Evolutionary conservation across 2,329 filamentous ascomycete genomes (phyloP).

Genomic region (Zalaria sp.): DNA sequence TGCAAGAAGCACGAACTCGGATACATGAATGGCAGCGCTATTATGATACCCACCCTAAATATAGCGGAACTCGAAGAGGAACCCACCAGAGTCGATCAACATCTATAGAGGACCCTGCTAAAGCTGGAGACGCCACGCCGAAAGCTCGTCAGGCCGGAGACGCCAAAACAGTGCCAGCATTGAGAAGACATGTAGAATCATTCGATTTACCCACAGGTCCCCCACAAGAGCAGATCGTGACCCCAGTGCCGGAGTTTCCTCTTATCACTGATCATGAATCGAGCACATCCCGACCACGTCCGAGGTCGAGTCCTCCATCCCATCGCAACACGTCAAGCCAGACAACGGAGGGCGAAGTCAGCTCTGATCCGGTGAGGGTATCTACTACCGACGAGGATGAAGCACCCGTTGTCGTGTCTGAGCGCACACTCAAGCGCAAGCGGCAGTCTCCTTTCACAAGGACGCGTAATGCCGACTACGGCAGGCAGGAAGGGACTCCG

Average conservation of each 20-base stretch:
- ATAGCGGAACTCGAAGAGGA: conserved; percentile 7
- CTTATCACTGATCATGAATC: no score
- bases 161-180: no score
- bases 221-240: no score
- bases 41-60: conserved; percentile 15
- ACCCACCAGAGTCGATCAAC: neutral
- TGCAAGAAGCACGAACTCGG: neutral
- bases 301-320: neutral
- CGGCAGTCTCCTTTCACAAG: conserved; percentile 10
- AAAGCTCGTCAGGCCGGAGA: no score
- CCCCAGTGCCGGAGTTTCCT: no score
- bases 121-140: no score
- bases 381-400: conserved; percentile 20
- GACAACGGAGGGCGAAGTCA: conserved; percentile 25
- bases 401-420: conserved; percentile 26
- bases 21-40: conserved; percentile 20
- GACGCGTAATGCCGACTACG: neutral
- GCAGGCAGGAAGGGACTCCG: conserved; percentile 13
- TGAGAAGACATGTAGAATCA: no score
- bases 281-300: no score
- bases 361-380: neutral
- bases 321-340: conserved; percentile 24
- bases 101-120: no score
- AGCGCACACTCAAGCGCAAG: conserved; percentile 29
- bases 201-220: no score